Percentiles rank a stretch among this genome's conserved stretches.
phyloP scores from a whole-genome alignment of 129 eudicot genomes.

The Centaurea solstitialis region DNA sequence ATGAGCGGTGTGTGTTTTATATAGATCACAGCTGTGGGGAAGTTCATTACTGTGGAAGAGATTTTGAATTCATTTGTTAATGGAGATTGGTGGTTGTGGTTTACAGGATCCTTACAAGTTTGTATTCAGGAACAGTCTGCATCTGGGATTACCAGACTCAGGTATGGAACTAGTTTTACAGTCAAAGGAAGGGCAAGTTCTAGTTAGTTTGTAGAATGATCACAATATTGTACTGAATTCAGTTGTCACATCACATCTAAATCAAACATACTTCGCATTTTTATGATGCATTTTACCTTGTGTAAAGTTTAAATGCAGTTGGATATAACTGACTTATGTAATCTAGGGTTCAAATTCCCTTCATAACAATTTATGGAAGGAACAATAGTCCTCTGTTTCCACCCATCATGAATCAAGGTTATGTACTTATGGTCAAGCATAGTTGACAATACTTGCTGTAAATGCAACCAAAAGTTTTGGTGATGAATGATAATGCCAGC shows the following conservation, averaged over 20 bases:
- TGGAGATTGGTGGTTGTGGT: slow-evolving; percentile 10
- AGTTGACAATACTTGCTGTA: slow-evolving; percentile 5
- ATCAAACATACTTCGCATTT: neutral
- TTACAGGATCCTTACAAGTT: slow-evolving; percentile 88
- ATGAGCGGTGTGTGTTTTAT: neutral
- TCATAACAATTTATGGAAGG: neutral
- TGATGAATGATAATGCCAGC: slow-evolving; percentile 5
- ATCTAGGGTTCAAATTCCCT: slow-evolving; percentile 6
- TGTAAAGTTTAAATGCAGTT: neutral
- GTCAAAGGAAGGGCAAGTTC: neutral
- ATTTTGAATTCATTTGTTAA: slow-evolving; percentile 2
- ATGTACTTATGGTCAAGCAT: neutral
- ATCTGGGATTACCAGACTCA: slow-evolving; percentile 98
- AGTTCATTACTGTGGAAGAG: neutral
- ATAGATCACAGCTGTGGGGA: neutral
- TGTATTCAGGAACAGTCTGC: slow-evolving; percentile 90
- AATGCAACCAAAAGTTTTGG: slow-evolving; percentile 17
- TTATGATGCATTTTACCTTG: slow-evolving; percentile 7
- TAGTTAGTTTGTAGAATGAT: slow-evolving; percentile 6
- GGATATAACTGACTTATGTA: neutral
- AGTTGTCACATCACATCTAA: neutral
- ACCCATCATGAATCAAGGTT: neutral
- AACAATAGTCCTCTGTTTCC: slow-evolving; percentile 7
- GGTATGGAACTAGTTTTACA: slow-evolving; percentile 46
- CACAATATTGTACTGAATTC: neutral